phyloP scores from a whole-genome alignment of 345 rosid genomes.

The Melaleuca quinquenervia region DNA sequence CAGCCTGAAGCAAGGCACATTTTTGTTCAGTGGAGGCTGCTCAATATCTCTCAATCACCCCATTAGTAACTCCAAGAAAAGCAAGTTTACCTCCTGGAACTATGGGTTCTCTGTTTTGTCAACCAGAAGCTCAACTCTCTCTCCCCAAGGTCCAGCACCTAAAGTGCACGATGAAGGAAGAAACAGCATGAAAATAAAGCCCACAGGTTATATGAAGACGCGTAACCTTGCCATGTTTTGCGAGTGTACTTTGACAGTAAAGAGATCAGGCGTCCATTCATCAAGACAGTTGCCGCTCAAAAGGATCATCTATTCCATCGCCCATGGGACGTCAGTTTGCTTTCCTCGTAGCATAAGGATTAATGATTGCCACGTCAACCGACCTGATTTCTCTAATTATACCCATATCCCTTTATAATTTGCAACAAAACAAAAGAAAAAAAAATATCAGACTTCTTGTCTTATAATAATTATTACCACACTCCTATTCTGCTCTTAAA shows the following conservation, averaged over 20 bases:
- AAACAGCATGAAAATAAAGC: not conserved
- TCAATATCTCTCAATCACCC: not conserved
- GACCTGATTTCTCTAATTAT: not conserved
- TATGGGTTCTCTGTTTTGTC: conserved; percentile 86
- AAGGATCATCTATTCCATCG: not conserved
- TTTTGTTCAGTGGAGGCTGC: not conserved
- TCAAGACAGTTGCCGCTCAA: not conserved
- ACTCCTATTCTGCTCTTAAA: not conserved
- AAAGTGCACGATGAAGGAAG: not conserved
- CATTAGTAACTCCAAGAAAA: not conserved
- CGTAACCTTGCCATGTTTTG: not conserved
- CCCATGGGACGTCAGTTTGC: not conserved
- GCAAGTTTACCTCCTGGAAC: conserved; percentile 54
- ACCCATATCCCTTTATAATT: not conserved
- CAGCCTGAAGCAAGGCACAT: conserved; percentile 36
- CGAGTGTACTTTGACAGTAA: not conserved
- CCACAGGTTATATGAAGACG: not conserved
- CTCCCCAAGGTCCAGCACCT: conserved; percentile 98
- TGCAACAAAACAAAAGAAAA: not conserved
- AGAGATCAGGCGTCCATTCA: not conserved
- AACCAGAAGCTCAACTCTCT: conserved; percentile 77
- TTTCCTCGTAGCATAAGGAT: not conserved
- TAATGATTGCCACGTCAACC: not conserved
- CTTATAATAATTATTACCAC: not conserved
- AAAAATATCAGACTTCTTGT: not conserved